Base-by-base conservation (phyloP, 108 stramenopile genomes). In the Craspedostauros australis region DNA sequence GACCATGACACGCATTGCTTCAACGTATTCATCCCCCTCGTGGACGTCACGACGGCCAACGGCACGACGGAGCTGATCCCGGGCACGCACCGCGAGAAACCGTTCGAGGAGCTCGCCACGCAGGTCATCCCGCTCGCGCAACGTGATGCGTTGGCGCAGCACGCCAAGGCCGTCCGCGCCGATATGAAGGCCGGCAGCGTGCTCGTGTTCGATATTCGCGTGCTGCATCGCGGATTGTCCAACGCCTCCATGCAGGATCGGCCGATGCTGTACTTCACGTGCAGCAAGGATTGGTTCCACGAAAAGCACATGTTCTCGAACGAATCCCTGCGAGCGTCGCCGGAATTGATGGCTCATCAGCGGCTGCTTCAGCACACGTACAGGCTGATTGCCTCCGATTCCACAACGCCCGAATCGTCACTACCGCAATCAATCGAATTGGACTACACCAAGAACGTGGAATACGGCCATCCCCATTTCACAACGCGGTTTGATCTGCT, bases 41-140 rank as follows among this genome's bases (percentile, higher is more conserved):
- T 72, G 1, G 70, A 76, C 50, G 45, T 75, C 4, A 40, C 53
- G n/a, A 7, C 43, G 1, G 41, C 43, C 4, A 45, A 66, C 47
- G 81, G 81, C 5, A 70, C 73, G 20, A 83, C 81, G 9, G 81
- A 83, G 56, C 20, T 83, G 14, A 46, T 69, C 4, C 81, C 81
- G 12, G 62, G 58, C 5, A 56, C 63, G 27, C 81, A 83, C 15
- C 72, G 50, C 28, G 43, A 23, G 40, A 55, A n/a, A n/a, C n/a
- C n/a, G n/a, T 57, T n/a, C n/a, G n/a, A n/a, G n/a, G n/a, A n/a
- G n/a, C n/a, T n/a, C n/a, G n/a, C n/a, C 49, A 71, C 76, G 30
- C 43, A 72, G 4, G 44, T 71, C 46, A 38, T 75, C 21, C 49
- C 70, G n/a, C 39, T 16, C 12, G 60, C 62, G 8, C 66, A 75